Evolutionary conservation across 129 eudicot species (phyloP), one percentile per base, ranked within the genome.

Genomic region (Chrysanthemum makinoi): DNA sequence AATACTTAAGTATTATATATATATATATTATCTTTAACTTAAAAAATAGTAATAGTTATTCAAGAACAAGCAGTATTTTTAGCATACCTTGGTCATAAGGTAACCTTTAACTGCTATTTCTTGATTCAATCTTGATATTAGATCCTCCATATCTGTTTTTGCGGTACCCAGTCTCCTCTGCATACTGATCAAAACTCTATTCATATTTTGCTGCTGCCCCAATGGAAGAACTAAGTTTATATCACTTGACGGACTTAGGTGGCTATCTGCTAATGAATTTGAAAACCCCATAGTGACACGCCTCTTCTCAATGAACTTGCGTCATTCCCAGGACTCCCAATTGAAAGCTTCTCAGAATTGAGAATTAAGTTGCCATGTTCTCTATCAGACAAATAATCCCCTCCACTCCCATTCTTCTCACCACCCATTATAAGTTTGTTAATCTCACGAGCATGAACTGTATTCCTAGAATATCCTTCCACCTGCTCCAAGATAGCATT

Each of bases 111-210:
- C 96, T 10, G 99, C 91, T 60, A 84, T 78, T 86, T 95, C 99
- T 79, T 95, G 97, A 75, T 95, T 88, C 77, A 95, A 72, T 80
- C 99, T 88, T 8, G 96, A 86, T 66, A 95, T 81, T 71, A 95
- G 85, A 88, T 95, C 99, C 80, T 95, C 97, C 89, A 95, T 90
- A 75, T 95, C 99, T 48, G 97, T 90, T 86, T 86, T 95, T 22
- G 99, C 91, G n/a, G 2, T 96, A 88, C 49, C 82, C 87, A 49
- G 90, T 67, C 81, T 97, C 83, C 96, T 85, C 64, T 95, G 96
- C 99, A 95, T 79, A 70, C 84, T 82, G 57, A 66, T 49, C 61
- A 95, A 87, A 82, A 86, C 85, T 78, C 86, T 83, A 72, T 90
- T 88, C 84, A 95, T 69, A 69, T 84, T 90, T 56, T 85, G 88